Conservation (phyloP, 331 rosid genomes). For the Spiraea crenata region DNA sequence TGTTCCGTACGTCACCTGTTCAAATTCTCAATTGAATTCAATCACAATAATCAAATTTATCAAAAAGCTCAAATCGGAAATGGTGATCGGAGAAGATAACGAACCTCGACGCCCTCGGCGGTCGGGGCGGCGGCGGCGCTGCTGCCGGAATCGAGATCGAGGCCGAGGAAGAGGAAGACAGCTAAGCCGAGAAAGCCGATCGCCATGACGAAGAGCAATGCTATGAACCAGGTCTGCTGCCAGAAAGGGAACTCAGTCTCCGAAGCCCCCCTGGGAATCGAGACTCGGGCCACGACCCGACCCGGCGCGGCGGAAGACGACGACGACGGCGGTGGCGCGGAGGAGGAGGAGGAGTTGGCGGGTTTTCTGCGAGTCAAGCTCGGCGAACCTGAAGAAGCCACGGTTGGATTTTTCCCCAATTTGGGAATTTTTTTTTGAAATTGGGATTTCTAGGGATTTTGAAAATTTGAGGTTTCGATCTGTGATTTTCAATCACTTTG, state of each 20-base stretch:
- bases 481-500: not conserved
- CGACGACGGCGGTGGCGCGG: not conserved
- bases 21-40: not conserved
- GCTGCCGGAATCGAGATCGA: constrained; percentile 54
- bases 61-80: not conserved
- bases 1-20: constrained; percentile 71
- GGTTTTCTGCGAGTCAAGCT: constrained; percentile 78
- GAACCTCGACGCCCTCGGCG: constrained; percentile 88
- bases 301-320: constrained; percentile 40
- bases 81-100: not conserved
- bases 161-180: constrained; percentile 63
- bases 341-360: constrained; percentile 35
- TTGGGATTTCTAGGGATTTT: not conserved
- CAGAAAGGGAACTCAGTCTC: constrained; percentile 74
- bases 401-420: constrained; percentile 39
- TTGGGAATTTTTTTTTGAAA: not conserved
- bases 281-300: constrained; percentile 61
- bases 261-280: constrained; percentile 35
- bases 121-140: constrained; percentile 51
- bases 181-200: constrained; percentile 73
- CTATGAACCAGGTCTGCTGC: constrained; percentile 90
- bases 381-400: constrained; percentile 89
- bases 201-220: constrained; percentile 74
- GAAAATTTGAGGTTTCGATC: constrained; percentile 9
- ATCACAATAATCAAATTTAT: not conserved